These are phyloP conservation scores for Carex arenaria DNA, from an alignment of 202 grass and related monocot species.

Conservation along the genomic window DNA sequence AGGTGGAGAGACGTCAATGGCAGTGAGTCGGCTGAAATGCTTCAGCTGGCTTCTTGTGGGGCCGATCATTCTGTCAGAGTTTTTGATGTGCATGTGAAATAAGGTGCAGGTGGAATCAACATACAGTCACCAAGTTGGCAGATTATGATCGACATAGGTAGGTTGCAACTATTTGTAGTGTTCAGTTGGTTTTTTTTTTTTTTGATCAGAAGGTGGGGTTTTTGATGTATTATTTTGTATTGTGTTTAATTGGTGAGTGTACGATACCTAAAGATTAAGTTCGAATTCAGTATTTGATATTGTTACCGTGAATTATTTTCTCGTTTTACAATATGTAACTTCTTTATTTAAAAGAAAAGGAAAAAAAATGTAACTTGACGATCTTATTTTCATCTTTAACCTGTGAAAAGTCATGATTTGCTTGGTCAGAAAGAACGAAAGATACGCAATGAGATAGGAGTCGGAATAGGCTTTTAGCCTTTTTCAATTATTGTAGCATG, in stretches of 20 bases:
- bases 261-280: not conserved
- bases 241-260: not conserved
- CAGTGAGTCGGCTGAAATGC: slow-evolving; percentile 24
- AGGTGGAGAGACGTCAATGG: slow-evolving; percentile 42
- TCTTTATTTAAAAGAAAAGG: not conserved
- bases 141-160: not conserved
- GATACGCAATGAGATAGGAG: no score
- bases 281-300: not conserved
- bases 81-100: slow-evolving; percentile 41
- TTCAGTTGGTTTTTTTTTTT: no score
- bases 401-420: not conserved
- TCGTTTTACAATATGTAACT: not conserved
- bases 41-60: slow-evolving; percentile 79
- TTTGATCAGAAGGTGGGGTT: not conserved
- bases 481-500: not conserved
- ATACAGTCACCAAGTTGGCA: not conserved
- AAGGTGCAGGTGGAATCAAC: not conserved
- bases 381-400: not conserved
- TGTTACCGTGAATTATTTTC: not conserved
- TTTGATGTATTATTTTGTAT: slow-evolving; percentile 1
- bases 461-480: not conserved
- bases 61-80: slow-evolving; percentile 87
- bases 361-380: not conserved
- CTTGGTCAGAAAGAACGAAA: not conserved
- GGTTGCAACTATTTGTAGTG: not conserved